A percentile compares a stretch with the other conserved stretches of the same genome.
Conservation (phyloP, 495 filamentous ascomycete species). For the Clohesyomyces aquaticus region DNA sequence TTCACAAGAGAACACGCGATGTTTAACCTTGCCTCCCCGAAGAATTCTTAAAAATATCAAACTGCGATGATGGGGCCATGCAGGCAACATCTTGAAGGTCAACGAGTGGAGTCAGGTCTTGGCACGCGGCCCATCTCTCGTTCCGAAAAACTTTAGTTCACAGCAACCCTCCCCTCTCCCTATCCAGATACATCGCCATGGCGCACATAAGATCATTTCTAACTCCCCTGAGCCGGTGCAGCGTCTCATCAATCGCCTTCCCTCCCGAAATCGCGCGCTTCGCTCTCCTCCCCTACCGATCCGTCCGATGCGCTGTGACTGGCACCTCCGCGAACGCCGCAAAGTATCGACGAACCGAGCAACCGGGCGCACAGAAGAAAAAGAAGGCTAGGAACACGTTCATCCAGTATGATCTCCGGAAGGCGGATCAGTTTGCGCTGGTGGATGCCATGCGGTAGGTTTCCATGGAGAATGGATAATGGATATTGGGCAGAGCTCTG, state of each 20-base stretch:
- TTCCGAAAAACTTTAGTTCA: background rate
- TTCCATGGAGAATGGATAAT: background rate
- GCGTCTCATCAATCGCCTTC: conserved; percentile 8
- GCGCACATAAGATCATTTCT: conserved; percentile 21
- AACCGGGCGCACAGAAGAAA: conserved; percentile 52
- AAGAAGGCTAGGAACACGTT: conserved; percentile 69
- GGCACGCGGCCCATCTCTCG: no score
- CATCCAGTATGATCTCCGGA: conserved; percentile 61
- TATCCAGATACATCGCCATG: conserved; percentile 17
- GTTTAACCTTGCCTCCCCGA: no score
- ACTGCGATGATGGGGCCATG: no score
- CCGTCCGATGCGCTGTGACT: conserved; percentile 35
- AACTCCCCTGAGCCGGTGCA: conserved; percentile 24
- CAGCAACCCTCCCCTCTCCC: background rate
- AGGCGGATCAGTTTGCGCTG: conserved; percentile 72
- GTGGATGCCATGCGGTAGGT: conserved; percentile 91
- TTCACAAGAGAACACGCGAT: no score
- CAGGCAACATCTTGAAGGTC: no score
- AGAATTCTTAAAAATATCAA: no score
- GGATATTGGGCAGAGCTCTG: background rate
- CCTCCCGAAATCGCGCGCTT: conserved; percentile 11
- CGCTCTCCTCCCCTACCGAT: conserved; percentile 33
- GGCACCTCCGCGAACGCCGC: background rate
- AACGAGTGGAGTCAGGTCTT: no score
- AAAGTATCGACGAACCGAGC: conserved; percentile 13